A percentile compares a stretch with the other conserved stretches of the same genome.
phyloP scores from a whole-genome alignment of 805 yeast genomes.

The Candida silvatica region DNA sequence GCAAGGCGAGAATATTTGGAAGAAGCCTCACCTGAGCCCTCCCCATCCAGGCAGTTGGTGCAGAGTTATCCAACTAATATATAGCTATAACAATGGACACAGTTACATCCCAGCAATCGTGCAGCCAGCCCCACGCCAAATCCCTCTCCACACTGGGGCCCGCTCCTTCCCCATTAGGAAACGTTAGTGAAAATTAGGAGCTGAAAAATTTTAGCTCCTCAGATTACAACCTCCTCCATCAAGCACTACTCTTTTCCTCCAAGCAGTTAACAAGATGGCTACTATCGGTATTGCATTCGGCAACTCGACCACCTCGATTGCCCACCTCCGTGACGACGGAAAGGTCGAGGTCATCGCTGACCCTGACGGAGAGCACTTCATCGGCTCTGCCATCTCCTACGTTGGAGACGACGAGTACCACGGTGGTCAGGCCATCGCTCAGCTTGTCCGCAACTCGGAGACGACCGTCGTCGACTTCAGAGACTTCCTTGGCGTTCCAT shows the following conservation, averaged over 20 bases:
- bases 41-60: no score
- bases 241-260: neutral
- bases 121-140: no score
- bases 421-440: slow-evolving; percentile 93
- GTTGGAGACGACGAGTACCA: slow-evolving; percentile 95
- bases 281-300: slow-evolving; percentile 96
- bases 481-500: slow-evolving; percentile 78
- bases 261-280: slow-evolving; percentile 25
- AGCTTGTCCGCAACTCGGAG: slow-evolving; percentile 80
- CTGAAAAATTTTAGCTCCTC: no score
- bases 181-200: no score
- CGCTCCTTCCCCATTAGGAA: no score
- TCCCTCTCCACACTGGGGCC: no score
- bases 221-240: neutral
- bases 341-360: slow-evolving; percentile 96
- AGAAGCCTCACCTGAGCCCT: no score
- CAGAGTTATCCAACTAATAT: no score
- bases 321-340: slow-evolving; percentile 78
- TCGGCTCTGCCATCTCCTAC: slow-evolving; percentile 87
- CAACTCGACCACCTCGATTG: slow-evolving; percentile 91
- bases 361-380: slow-evolving; percentile 97
- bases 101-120: no score
- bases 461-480: slow-evolving; percentile 89
- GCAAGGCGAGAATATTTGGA: no score
- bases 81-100: no score